Conservation (phyloP, 192 early-diverging fungal species). For the Coemansia furcata region DNA sequence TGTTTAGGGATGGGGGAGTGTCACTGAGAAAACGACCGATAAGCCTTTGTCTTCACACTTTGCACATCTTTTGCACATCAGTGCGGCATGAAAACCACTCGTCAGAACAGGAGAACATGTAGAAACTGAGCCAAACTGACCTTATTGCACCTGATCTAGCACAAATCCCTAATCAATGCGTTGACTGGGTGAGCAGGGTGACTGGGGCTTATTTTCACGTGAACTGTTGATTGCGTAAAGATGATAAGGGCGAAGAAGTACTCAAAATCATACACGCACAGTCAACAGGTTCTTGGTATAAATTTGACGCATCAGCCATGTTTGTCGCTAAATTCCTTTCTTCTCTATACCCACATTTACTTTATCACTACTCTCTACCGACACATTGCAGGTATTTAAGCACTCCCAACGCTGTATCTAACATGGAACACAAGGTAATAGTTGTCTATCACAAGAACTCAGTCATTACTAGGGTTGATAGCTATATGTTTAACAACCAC, state of each 20-base stretch:
- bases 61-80: too few species aligned
- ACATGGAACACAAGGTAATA: neutral
- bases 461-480: neutral
- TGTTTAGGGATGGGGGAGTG: too few species aligned
- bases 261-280: neutral
- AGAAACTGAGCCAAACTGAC: too few species aligned
- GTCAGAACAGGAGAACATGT: too few species aligned
- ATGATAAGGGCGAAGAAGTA: neutral
- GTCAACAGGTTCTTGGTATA: neutral
- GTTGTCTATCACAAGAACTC: neutral
- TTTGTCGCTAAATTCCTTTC: neutral
- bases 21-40: too few species aligned
- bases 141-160: too few species aligned
- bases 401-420: neutral
- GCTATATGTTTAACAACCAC: neutral
- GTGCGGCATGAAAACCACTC: too few species aligned
- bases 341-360: neutral
- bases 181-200: neutral
- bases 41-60: too few species aligned
- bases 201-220: neutral
- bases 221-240: neutral
- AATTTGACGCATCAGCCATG: neutral
- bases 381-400: neutral
- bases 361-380: neutral
- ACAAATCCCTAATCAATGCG: neutral